phyloP scores from a whole-genome alignment of 768 basidiomycete genomes.

The Tulasnella sp. region DNA sequence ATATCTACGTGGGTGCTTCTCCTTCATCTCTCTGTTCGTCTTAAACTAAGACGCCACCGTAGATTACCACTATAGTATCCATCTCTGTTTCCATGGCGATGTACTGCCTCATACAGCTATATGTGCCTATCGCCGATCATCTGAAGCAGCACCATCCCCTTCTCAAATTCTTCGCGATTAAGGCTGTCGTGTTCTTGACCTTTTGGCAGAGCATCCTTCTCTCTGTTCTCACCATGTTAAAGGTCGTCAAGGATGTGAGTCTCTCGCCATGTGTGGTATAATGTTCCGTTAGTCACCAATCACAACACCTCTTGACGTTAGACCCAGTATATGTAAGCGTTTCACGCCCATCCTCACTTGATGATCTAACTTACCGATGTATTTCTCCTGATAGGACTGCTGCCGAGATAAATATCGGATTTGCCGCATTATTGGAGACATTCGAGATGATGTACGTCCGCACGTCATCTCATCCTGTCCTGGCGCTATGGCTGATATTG shows the following conservation, averaged over 20 bases:
- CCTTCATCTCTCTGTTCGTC: no score
- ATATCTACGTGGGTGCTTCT: conserved; percentile 47
- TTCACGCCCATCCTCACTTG: no score
- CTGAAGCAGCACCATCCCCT: conserved; percentile 52
- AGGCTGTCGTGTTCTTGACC: conserved; percentile 65
- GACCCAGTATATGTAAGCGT: conserved; percentile 53
- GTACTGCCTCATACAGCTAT: conserved; percentile 69
- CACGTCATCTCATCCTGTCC: conserved; percentile 5
- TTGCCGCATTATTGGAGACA: conserved; percentile 55
- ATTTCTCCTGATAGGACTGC: no score
- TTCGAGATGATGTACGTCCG: conserved; percentile 61
- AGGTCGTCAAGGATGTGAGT: conserved; percentile 52
- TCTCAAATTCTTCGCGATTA: conserved; percentile 59
- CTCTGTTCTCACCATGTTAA: conserved; percentile 44
- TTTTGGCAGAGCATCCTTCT: conserved; percentile 67
- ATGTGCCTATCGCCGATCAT: conserved; percentile 43
- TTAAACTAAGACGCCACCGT: neutral
- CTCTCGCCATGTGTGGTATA: neutral
- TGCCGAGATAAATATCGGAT: conserved; percentile 60
- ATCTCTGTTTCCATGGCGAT: conserved; percentile 65
- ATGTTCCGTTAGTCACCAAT: neutral
- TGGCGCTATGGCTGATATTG: neutral
- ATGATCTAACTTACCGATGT: no score
- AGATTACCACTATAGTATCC: conserved; percentile 54
- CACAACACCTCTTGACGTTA: no score